A percentile compares a stretch with the other conserved stretches of the same genome.
phyloP scores from a whole-genome alignment of 805 yeast species.

The Starmera amethionina region DNA sequence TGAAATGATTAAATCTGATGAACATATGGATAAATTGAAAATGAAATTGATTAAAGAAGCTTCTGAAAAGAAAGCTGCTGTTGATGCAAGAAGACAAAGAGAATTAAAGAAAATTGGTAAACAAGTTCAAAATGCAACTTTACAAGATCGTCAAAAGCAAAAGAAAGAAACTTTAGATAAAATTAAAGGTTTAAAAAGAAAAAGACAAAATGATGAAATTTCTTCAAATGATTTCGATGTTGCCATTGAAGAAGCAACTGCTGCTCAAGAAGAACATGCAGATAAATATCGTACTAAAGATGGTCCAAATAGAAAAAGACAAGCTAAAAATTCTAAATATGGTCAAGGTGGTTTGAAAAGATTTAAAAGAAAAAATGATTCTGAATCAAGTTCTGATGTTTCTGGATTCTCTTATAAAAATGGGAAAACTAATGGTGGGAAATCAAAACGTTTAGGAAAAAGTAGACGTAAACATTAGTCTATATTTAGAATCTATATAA shows the following conservation, averaged over 20 bases:
- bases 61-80: conserved; percentile 78
- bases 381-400: conserved; percentile 60
- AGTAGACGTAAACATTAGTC: conserved; percentile 30
- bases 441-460: conserved; percentile 43
- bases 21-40: conserved; percentile 93
- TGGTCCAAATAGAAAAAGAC: conserved; percentile 54
- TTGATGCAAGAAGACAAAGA: conserved; percentile 91
- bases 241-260: conserved; percentile 77
- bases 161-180: conserved; percentile 85
- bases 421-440: conserved; percentile 41
- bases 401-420: conserved; percentile 33
- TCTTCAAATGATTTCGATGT: conserved; percentile 73
- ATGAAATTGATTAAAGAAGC: conserved; percentile 70
- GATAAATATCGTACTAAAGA: conserved; percentile 31
- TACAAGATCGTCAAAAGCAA: conserved; percentile 88
- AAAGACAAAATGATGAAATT: conserved; percentile 71
- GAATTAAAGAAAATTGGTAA: conserved; percentile 94
- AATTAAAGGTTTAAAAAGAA: conserved; percentile 83
- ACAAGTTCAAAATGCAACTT: conserved; percentile 88
- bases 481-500: neutral
- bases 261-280: conserved; percentile 29
- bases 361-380: conserved; percentile 62
- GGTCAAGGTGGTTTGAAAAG: conserved; percentile 77
- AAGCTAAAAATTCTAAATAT: conserved; percentile 62
- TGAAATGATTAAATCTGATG: conserved; percentile 96